These are phyloP conservation scores for Medicago arabica DNA, from an alignment of 306 rosid genomes.

Conservation along the genomic window DNA sequence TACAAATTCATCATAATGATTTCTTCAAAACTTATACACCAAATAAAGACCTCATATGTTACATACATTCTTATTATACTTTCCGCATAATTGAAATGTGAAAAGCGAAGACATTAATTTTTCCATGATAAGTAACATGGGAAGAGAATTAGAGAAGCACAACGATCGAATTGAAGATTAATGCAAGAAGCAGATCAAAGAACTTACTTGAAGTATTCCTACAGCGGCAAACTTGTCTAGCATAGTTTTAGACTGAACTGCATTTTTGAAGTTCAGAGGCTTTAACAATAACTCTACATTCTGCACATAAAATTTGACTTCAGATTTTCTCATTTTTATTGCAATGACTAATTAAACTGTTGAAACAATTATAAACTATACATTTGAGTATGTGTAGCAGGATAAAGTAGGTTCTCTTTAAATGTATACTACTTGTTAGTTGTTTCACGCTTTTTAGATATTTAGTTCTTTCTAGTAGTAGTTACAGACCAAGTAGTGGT, in stretches of 20 bases:
- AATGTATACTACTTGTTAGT: constrained; percentile 18
- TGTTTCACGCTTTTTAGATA: constrained; percentile 8
- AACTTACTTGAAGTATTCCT: constrained; percentile 84
- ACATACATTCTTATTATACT: constrained; percentile 22
- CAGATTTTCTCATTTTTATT: constrained; percentile 28
- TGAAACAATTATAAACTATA: constrained; percentile 1
- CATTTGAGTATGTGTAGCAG: constrained; percentile 15
- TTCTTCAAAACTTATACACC: constrained; percentile 1
- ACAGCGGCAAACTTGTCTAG: constrained; percentile 93
- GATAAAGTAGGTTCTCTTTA: constrained; percentile 15
- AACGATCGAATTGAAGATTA: constrained; percentile 9
- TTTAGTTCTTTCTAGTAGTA: constrained; percentile 17
- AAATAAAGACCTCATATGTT: constrained; percentile 21
- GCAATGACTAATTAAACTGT: constrained; percentile 1
- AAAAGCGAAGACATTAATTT: constrained; percentile 22
- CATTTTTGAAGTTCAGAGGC: constrained; percentile 59
- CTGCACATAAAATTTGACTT: constrained; percentile 47
- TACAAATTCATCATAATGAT: constrained; percentile 19
- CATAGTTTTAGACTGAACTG: constrained; percentile 60
- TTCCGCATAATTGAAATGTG: constrained; percentile 11
- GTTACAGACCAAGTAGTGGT: constrained; percentile 14
- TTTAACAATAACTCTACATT: constrained; percentile 66
- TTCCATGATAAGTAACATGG: constrained; percentile 14
- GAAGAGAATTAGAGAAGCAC: not conserved
- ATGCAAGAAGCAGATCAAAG: constrained; percentile 27